Evolutionary conservation across 2,329 filamentous ascomycete genomes (phyloP).

Genomic region (Epichloe glyceriae): DNA sequence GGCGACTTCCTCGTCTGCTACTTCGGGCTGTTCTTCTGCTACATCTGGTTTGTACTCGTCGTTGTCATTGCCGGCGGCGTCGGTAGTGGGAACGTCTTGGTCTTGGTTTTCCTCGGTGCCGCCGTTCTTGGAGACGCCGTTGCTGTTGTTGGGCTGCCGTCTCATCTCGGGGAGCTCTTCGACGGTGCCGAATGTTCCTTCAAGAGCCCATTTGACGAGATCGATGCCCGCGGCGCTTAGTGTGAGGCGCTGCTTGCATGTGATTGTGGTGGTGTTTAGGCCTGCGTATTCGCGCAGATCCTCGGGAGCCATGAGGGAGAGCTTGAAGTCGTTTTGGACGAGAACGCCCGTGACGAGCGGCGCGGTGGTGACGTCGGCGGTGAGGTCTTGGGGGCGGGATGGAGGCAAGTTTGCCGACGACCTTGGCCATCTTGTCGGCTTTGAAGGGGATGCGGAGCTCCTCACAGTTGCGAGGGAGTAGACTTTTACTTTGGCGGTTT

Average conservation of each 20-base stretch:
- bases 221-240: slow-evolving; percentile 82
- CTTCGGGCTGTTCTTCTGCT: slow-evolving; percentile 27
- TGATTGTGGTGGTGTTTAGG: slow-evolving; percentile 88
- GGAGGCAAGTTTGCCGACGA: slow-evolving; percentile 84
- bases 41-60: slow-evolving; percentile 11
- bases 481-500: slow-evolving; percentile 73
- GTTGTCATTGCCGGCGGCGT: slow-evolving; percentile 6
- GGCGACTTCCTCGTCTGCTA: slow-evolving; percentile 52
- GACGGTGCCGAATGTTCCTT: slow-evolving; percentile 84
- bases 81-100: neutral
- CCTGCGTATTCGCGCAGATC: slow-evolving; percentile 93
- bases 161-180: slow-evolving; percentile 51
- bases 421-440: slow-evolving; percentile 88
- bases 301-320: slow-evolving; percentile 92
- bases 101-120: slow-evolving; percentile 23
- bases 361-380: slow-evolving; percentile 19
- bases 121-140: slow-evolving; percentile 18
- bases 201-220: slow-evolving; percentile 83
- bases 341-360: slow-evolving; percentile 75
- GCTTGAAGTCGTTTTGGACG: slow-evolving; percentile 95
- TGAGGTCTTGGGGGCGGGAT: slow-evolving; percentile 49
- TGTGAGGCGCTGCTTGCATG: slow-evolving; percentile 81
- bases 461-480: slow-evolving; percentile 88
- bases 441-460: slow-evolving; percentile 92
- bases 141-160: slow-evolving; percentile 16